These are phyloP conservation scores for Lentinula sp. DNA, from an alignment of 768 basidiomycete species.

Conservation along the genomic window DNA sequence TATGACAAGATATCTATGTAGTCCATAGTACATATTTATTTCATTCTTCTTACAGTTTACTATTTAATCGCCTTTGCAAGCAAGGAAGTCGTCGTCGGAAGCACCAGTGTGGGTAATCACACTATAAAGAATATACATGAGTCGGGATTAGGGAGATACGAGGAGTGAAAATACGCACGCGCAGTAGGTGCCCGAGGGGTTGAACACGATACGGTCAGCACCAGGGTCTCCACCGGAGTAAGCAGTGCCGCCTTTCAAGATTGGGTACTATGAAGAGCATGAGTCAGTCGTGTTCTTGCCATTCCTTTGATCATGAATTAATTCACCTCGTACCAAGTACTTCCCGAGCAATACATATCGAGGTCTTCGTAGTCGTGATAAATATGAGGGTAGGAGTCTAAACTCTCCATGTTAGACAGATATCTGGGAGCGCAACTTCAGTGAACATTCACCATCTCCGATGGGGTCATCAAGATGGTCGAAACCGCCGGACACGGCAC, in stretches of 20 bases:
- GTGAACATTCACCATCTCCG: slow-evolving; percentile 2
- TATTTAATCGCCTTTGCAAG: slow-evolving; percentile 12
- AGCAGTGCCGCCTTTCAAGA: slow-evolving; percentile 11
- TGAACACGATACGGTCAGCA: slow-evolving; percentile 19
- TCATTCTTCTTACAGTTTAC: neutral
- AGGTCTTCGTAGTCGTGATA: slow-evolving; percentile 16
- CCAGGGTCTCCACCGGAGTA: slow-evolving; percentile 18
- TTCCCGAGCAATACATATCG: slow-evolving; percentile 13
- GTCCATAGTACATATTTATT: too few relatives aligned
- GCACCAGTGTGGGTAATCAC: slow-evolving; percentile 19
- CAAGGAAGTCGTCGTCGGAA: slow-evolving; percentile 14
- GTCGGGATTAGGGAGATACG: neutral
- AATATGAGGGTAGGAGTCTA: slow-evolving; percentile 18
- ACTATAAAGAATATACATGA: slow-evolving; percentile 2
- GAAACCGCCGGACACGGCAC: slow-evolving; percentile 11
- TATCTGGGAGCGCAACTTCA: neutral
- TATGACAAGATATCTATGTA: neutral
- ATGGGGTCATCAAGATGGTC: slow-evolving; percentile 12
- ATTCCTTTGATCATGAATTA: neutral
- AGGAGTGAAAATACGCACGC: slow-evolving; percentile 11
- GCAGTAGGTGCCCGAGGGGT: slow-evolving; percentile 17
- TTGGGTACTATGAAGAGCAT: slow-evolving; percentile 11
- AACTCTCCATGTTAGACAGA: neutral
- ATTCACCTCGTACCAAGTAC: slow-evolving; percentile 12
- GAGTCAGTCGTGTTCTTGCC: neutral